phyloP scores from a whole-genome alignment of 306 rosid species.

The Macrotyloma uniflorum region DNA sequence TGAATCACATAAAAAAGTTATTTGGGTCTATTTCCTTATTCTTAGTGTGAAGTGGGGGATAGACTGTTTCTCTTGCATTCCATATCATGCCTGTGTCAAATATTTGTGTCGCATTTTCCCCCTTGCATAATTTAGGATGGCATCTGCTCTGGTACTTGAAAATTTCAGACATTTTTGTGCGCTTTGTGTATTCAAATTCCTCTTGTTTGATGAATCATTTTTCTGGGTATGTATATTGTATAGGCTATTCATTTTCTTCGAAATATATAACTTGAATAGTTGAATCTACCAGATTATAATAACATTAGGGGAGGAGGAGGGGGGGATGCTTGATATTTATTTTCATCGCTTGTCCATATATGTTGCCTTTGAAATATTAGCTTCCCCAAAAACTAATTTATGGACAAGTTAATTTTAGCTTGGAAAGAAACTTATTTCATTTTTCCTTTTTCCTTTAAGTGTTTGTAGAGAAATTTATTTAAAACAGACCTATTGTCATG shows the following conservation, averaged over 20 bases:
- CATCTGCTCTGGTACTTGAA: neutral
- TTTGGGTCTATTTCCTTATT: constrained; percentile 17
- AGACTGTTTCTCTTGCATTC: constrained; percentile 10
- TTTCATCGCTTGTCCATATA: neutral
- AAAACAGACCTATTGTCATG: no score
- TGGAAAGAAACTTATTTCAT: no score
- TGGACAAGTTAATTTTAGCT: no score
- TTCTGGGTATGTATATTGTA: neutral
- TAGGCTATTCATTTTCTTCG: neutral
- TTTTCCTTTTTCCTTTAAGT: no score
- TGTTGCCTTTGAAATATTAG: neutral
- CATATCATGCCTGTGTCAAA: neutral
- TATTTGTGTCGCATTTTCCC: neutral
- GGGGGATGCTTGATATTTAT: neutral
- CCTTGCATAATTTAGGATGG: neutral
- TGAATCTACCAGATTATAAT: neutral
- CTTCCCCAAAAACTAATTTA: no score
- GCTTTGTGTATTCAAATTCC: neutral
- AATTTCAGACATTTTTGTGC: neutral
- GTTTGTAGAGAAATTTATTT: no score
- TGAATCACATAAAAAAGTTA: neutral
- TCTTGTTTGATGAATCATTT: neutral
- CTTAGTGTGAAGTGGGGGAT: constrained; percentile 4
- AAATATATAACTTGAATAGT: neutral
- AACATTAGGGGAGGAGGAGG: neutral